These are phyloP conservation scores for Erythrophleum ivorense DNA, from an alignment of 331 rosid species.

Conservation along the genomic window DNA sequence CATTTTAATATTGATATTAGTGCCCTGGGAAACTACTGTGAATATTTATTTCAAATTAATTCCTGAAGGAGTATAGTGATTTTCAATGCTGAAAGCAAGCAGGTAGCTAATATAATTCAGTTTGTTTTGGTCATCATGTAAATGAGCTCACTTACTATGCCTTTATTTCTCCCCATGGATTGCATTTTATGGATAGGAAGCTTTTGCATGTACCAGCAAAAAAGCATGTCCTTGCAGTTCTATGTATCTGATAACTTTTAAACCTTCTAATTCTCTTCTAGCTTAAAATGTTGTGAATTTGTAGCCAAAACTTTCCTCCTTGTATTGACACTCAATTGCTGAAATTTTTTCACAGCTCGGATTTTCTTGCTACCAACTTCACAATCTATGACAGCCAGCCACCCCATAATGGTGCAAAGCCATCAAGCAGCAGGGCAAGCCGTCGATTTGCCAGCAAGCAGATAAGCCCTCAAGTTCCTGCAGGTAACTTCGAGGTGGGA, in stretches of 20 bases:
- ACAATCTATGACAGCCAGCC: constrained; percentile 91
- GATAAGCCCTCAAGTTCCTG: constrained; percentile 95
- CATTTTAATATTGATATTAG: not conserved
- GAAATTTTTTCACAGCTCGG: constrained; percentile 70
- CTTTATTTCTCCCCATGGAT: not conserved
- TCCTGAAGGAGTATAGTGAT: not conserved
- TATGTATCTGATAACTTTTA: not conserved
- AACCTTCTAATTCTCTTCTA: not conserved
- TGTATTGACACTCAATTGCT: constrained; percentile 8
- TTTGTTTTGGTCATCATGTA: not conserved
- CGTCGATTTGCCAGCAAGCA: constrained; percentile 96
- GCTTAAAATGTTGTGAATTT: not conserved
- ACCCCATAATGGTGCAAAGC: constrained; percentile 93
- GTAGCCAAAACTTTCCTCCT: constrained; percentile 2
- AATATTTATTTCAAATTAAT: not conserved
- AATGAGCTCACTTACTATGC: not conserved
- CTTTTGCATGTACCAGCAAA: not conserved
- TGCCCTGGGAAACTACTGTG: not conserved
- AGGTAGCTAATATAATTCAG: not conserved
- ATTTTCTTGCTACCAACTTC: constrained; percentile 95
- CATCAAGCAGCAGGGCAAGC: constrained; percentile 67
- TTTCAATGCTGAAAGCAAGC: not conserved
- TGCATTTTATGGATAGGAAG: constrained; percentile 1
- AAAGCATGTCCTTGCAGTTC: not conserved
- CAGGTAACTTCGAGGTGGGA: constrained; percentile 91